phyloP scores from a whole-genome alignment of 768 basidiomycete species.

The Pilatotrama ljubarskyi region DNA sequence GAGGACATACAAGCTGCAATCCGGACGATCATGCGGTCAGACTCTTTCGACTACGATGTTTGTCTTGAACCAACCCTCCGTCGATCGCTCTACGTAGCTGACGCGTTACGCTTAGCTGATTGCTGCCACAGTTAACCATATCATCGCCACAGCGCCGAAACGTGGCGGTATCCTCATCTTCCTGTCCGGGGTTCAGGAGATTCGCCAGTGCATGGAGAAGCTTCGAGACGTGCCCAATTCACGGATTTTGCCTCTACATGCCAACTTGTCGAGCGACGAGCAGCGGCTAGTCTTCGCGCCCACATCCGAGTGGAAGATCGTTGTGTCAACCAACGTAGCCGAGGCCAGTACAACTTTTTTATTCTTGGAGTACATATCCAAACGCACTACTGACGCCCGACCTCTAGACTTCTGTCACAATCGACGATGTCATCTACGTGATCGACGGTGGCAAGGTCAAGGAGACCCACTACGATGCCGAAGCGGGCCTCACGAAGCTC shows the following conservation, averaged over 20 bases:
- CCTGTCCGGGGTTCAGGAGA: constrained; percentile 88
- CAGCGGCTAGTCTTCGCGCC: constrained; percentile 75
- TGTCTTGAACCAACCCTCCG: constrained; percentile 4
- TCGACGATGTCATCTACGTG: constrained; percentile 86
- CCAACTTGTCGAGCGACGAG: constrained; percentile 83
- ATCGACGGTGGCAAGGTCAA: constrained; percentile 86
- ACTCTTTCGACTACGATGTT: constrained; percentile 76
- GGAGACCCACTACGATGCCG: constrained; percentile 73
- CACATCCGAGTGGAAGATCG: constrained; percentile 73
- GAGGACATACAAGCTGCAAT: constrained; percentile 53
- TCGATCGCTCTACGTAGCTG: background rate
- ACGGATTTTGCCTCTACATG: constrained; percentile 77
- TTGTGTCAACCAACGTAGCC: constrained; percentile 90
- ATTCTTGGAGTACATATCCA: background rate
- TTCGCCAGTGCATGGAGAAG: constrained; percentile 71
- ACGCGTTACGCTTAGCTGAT: constrained; percentile 50
- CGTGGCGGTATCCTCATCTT: constrained; percentile 82
- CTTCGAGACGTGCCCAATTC: constrained; percentile 41
- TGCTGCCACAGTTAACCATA: constrained; percentile 62
- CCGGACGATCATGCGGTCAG: constrained; percentile 58
- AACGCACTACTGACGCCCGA: background rate
- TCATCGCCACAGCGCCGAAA: constrained; percentile 48
- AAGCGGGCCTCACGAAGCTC: constrained; percentile 71
- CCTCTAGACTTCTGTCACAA: constrained; percentile 81
- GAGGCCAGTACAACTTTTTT: constrained; percentile 51